Base-by-base conservation (phyloP, 768 basidiomycete species). In the Suillus fuscotomentosus region DNA sequence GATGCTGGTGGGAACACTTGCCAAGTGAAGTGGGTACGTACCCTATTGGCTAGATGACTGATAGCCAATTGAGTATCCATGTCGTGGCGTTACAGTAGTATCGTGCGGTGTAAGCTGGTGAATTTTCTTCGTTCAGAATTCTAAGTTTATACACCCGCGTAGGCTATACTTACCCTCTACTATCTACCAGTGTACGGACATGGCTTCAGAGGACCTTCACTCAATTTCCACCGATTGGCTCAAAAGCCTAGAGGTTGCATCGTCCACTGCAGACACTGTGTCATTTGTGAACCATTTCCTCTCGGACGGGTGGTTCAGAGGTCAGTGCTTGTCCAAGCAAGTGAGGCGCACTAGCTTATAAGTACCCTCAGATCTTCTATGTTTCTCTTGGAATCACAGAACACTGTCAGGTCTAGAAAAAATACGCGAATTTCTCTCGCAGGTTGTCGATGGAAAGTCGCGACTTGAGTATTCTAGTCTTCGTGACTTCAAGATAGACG, bases 401-500 rank as follows among this genome's bases (percentile, higher is more conserved):
- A 55, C 54, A 22, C 13, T 55, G 24, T 56, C 55, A 24, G 22
- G 55, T 22, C 22, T 2, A n/a, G 55, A 24, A 24, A 56, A 39
- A 4, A 39, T 56, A 14, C 22, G 8, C n/a, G 14, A 8, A 56
- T 56, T 39, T 39, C 22, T 56, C n/a, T 39, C 38, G 4, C 38
- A 56, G 7, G 22, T 56, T 22, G 55, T 56, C 9, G 38, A 56
- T 3, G 55, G 55, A 9, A 38, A 56, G 55, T 56, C 55, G 1
- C 55, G 55, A 39, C 38, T 56, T 5, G 55, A 22, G n/a, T 38
- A n/a, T 24, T 56, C 55, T 56, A 20, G 36, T 39, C 36, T 38
- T 39, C 36, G 13, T 56, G 55, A 56, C 22, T 56, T 56, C 55
- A 56, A 38, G 36, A 22, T 56, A 56, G 55, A 56, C n/a, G 38